Evolutionary conservation across 83 land plant genomes (phyloP), one percentile per base, ranked within the genome.

Genomic region (Picea mariana): DNA sequence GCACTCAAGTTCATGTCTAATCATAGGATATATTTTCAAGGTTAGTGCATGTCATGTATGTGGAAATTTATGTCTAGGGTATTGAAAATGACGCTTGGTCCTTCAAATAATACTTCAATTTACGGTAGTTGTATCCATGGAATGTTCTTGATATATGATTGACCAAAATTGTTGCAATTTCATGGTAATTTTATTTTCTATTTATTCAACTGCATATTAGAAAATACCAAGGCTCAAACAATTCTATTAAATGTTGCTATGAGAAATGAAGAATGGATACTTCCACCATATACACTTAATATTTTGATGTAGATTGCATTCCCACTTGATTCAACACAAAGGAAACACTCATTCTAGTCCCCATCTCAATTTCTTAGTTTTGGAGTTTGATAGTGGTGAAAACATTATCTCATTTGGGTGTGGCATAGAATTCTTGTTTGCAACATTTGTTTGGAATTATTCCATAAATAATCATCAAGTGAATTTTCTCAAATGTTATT

Each of bases 211-310:
- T 91, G 94, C 60, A 68, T 97, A 58, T 80, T 97, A 38, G 81
- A 88, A 21, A 87, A 87, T 11, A 84, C 90, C 27, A 97, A 95
- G 84, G 92, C 95, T 34, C 88, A 2, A 34, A 3, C 38, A 34
- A 34, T 34, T 34, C 38, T 34, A 34, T 4, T 34, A 34, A 34
- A 34, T 34, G 38, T 3, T 34, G 38, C 38, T n/a, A n/a, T n/a
- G n/a, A 34, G 3, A 34, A 34, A 34, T 0, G 38, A 4, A 34
- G 38, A 34, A 34, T 34, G 38, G 38, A 34, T 34, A 34, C 38
- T 34, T 34, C 38, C 38, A 34, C 38, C 38, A 34, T 34, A 3
- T 4, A 34, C 38, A 34, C 38, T 34, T 34, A 34, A 34, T 34
- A 34, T 34, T 34, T 34, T 34, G 38, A 34, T 34, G 38, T 34